phyloP scores from a whole-genome alignment of 345 rosid species.

The Zanthoxylum bungeanum region DNA sequence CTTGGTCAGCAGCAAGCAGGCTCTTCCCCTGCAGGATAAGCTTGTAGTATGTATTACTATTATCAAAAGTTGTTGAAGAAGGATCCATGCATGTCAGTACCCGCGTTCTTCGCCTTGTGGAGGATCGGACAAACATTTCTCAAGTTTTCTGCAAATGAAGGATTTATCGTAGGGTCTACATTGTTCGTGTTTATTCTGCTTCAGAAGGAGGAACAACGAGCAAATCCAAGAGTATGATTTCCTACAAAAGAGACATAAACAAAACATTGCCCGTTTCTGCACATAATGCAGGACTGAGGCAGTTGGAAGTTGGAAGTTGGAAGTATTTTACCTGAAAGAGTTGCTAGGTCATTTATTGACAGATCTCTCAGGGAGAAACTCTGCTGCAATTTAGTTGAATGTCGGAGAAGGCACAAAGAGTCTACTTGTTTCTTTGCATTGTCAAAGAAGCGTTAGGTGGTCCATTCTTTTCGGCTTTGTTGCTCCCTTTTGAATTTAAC shows the following conservation, averaged over 20 bases:
- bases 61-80: slow-evolving; percentile 42
- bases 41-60: slow-evolving; percentile 48
- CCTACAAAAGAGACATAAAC: slow-evolving; percentile 22
- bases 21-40: slow-evolving; percentile 35
- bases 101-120: slow-evolving; percentile 32
- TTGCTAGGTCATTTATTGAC: too few species aligned
- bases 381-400: too few species aligned
- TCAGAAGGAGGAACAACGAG: slow-evolving; percentile 46
- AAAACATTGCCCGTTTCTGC: not conserved
- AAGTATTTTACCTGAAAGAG: too few species aligned
- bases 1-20: slow-evolving; percentile 43
- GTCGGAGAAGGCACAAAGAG: too few species aligned
- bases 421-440: slow-evolving; percentile 41
- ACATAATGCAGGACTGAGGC: too few species aligned
- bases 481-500: slow-evolving; percentile 33
- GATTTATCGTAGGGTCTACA: slow-evolving; percentile 34
- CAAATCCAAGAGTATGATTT: slow-evolving; percentile 46
- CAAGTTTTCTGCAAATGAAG: slow-evolving; percentile 37
- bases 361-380: too few species aligned
- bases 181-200: slow-evolving; percentile 36
- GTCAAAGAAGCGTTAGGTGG: slow-evolving; percentile 41
- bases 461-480: slow-evolving; percentile 46
- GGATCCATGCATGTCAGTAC: slow-evolving; percentile 40
- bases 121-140: slow-evolving; percentile 31
- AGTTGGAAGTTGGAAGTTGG: too few species aligned